Base-by-base conservation (phyloP, 305 asterid species). In the Solanum aculeatissimum region DNA sequence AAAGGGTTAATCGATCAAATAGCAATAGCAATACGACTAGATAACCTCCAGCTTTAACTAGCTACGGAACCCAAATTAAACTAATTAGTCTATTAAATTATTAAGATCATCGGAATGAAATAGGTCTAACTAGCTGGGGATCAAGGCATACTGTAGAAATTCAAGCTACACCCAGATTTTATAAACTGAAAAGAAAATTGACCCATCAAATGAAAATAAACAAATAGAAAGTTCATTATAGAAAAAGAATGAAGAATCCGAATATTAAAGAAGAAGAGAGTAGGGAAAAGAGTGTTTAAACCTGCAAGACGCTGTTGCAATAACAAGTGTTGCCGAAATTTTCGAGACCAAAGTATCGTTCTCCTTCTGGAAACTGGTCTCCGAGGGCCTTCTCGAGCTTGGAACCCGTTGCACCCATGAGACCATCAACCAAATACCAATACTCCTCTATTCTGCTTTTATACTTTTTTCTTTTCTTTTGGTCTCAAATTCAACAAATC, bases 321-420 rank as follows among this genome's bases (percentile, higher is more conserved):
- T 95, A 95, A 83, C 98, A 95, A 63, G 98, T 95, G 82, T 95
- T 95, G 42, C 98, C 98, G 84, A 92, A 95, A 88, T 95, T 95
- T 89, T 95, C 98, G 84, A 95, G 91, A 54, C 98, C 98, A 80
- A 95, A 95, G 82, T 93, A 95, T 29, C 97, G 90, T 83, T 95
- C 98, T 40, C 98, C 98, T 85, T 95, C 98, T 5, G 98, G 98
- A 42, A 95, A 95, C 55, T 95, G 98, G 90, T 95, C 98, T 69
- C 98, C 98, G 58, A 95, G 88, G 83, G 98, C 98, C 86, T 94
- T 95, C 90, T 95, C 98, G 79, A 95, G 92, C 90, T 92, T 95
- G 55, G 98, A 94, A 87, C 98, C 97, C 86, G 96, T 87, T 80
- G 92, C 97, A 85, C 98, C 98, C 97, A 95, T 95, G 70, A 82